These are phyloP conservation scores for Zychaea mexicana DNA, from an alignment of 371 early-diverging fungal genomes.

Conservation along the genomic window DNA sequence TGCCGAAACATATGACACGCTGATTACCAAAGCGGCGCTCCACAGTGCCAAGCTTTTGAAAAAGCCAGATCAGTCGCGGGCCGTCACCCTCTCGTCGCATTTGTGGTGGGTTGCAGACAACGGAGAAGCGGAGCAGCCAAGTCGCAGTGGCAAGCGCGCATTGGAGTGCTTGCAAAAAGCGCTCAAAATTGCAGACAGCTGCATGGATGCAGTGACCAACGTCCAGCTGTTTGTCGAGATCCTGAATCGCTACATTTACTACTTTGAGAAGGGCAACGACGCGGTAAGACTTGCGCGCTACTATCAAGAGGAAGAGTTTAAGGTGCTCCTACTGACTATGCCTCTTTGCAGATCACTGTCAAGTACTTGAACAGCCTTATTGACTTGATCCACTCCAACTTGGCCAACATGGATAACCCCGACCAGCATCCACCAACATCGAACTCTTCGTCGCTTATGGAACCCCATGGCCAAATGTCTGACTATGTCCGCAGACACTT, in stretches of 20 bases:
- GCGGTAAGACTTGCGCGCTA: conserved; percentile 38
- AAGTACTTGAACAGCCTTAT: conserved; percentile 89
- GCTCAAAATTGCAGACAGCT: conserved; percentile 91
- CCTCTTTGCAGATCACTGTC: conserved; percentile 58
- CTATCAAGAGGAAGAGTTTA: not conserved
- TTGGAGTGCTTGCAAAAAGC: conserved; percentile 90
- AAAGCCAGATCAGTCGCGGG: conserved; percentile 92
- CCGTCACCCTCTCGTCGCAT: conserved; percentile 79
- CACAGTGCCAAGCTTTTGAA: conserved; percentile 87
- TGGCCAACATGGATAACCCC: conserved; percentile 68
- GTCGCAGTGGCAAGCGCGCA: conserved; percentile 81
- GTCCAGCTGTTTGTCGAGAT: conserved; percentile 92
- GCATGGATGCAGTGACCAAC: conserved; percentile 84
- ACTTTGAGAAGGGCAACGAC: conserved; percentile 84
- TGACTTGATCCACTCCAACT: conserved; percentile 81
- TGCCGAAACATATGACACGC: conserved; percentile 86
- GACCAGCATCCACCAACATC: conserved; percentile 65
- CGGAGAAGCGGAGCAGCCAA: conserved; percentile 39
- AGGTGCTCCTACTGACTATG: not conserved
- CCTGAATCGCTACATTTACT: conserved; percentile 87
- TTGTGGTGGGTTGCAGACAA: conserved; percentile 81
- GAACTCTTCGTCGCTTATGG: conserved; percentile 60
- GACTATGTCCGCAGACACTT: conserved; percentile 64
- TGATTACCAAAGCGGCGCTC: conserved; percentile 86
- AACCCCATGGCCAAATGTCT: conserved; percentile 50